A percentile compares a stretch with the other conserved stretches of the same genome.
Conservation (phyloP, 352 stramenopile species). For the Thalassiosira hispida region DNA sequence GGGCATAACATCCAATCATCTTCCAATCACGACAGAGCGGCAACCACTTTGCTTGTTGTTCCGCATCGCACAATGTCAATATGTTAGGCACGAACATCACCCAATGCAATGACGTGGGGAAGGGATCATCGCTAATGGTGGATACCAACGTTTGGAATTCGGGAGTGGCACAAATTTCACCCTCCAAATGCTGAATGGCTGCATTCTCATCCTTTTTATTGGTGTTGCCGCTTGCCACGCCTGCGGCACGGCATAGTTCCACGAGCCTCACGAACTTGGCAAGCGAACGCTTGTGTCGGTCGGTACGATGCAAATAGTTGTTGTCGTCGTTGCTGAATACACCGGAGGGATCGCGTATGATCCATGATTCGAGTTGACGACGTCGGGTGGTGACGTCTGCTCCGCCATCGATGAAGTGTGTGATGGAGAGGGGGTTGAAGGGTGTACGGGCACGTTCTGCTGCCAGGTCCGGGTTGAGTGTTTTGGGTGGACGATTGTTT, state of each 20-base stretch:
- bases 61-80: slow-evolving; percentile 79
- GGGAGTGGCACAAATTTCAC: slow-evolving; percentile 55
- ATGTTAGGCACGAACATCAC: slow-evolving; percentile 89
- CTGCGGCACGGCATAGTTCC: slow-evolving; percentile 75
- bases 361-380: slow-evolving; percentile 69
- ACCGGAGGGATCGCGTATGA: slow-evolving; percentile 67
- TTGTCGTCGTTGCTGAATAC: slow-evolving; percentile 81
- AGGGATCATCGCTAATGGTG: slow-evolving; percentile 73
- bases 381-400: too few species aligned
- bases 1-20: slow-evolving; percentile 92
- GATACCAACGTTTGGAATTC: slow-evolving; percentile 72
- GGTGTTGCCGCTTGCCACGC: slow-evolving; percentile 44
- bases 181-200: slow-evolving; percentile 28
- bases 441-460: too few species aligned
- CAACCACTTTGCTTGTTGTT: slow-evolving; percentile 83
- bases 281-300: slow-evolving; percentile 71
- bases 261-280: slow-evolving; percentile 80
- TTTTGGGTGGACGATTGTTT: too few species aligned
- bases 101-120: slow-evolving; percentile 84
- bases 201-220: not conserved
- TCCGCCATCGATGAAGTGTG: too few species aligned
- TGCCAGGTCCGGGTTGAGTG: too few species aligned
- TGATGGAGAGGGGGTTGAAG: too few species aligned
- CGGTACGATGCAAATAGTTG: slow-evolving; percentile 79
- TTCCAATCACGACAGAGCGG: slow-evolving; percentile 84